Percentiles rank a stretch among this genome's conserved stretches.
phyloP scores from a whole-genome alignment of 495 filamentous ascomycete species.

The Cercophora samala region DNA sequence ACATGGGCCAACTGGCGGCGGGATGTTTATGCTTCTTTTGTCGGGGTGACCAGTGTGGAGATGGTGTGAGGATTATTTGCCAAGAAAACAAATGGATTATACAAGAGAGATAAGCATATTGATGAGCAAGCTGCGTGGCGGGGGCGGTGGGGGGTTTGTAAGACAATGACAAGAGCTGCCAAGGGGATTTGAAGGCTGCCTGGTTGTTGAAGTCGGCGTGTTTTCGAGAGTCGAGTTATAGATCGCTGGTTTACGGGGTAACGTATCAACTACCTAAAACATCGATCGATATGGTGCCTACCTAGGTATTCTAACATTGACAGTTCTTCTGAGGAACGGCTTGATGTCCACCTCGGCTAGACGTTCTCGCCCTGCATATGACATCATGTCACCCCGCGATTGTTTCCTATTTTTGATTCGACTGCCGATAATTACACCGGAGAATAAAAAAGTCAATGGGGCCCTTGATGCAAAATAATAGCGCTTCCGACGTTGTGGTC shows the following conservation, averaged over 20 bases:
- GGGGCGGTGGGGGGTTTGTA: not conserved
- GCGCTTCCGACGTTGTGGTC: not conserved
- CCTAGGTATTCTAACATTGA: too few species aligned
- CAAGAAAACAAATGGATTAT: too few species aligned
- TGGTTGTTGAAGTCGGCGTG: not conserved
- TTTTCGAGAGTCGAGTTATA: not conserved
- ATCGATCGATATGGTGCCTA: too few species aligned
- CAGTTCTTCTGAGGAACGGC: too few species aligned
- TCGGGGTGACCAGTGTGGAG: not conserved
- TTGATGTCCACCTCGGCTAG: not conserved
- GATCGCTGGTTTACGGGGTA: too few species aligned
- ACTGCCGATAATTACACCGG: not conserved
- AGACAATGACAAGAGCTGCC: not conserved
- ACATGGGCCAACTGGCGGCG: too few species aligned
- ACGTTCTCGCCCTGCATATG: not conserved
- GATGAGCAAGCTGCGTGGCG: not conserved
- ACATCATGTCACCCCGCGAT: not conserved
- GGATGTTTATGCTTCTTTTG: not conserved
- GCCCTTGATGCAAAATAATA: not conserved
- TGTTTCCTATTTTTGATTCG: not conserved
- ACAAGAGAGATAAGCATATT: not conserved
- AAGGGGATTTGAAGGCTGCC: not conserved
- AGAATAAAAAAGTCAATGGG: not conserved
- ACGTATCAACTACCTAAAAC: too few species aligned
- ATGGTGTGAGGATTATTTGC: not conserved